Conservation (phyloP, 1,139 yeast genomes). For the Blastobotrys petasosporus region DNA sequence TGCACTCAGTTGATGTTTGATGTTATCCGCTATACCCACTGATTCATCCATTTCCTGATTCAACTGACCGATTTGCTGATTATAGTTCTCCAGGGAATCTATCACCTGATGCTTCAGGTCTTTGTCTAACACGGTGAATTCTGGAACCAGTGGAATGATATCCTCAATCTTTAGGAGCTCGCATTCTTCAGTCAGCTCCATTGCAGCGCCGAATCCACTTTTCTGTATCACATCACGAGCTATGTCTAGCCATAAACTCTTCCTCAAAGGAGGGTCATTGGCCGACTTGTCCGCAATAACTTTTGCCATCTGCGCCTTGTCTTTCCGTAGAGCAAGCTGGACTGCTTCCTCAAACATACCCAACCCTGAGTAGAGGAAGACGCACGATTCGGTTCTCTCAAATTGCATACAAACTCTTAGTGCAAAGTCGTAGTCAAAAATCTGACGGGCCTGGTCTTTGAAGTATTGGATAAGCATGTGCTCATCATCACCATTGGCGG, state of each 20-base stretch:
- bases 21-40: conserved; percentile 53
- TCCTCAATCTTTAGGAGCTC: conserved; percentile 71
- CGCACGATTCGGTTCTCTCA: conserved; percentile 57
- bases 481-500: conserved; percentile 48
- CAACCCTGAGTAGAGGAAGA: conserved; percentile 61
- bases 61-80: conserved; percentile 54
- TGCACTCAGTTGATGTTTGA: conserved; percentile 54
- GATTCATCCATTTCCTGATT: conserved; percentile 77
- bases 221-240: conserved; percentile 52
- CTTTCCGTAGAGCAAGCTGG: conserved; percentile 58
- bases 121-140: conserved; percentile 71
- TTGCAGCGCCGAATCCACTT: conserved; percentile 29
- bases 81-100: conserved; percentile 66
- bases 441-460: conserved; percentile 31
- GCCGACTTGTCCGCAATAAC: conserved; percentile 49
- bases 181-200: conserved; percentile 43
- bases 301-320: conserved; percentile 57
- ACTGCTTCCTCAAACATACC: conserved; percentile 77
- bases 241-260: conserved; percentile 68
- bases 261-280: conserved; percentile 47
- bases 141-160: conserved; percentile 77
- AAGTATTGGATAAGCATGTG: conserved; percentile 46
- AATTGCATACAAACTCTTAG: conserved; percentile 65
- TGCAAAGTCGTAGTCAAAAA: conserved; percentile 60
- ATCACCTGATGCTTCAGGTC: conserved; percentile 74